Evolutionary conservation across 139 green algal species (phyloP).

Genomic region (Chlamydomonas sp.): DNA sequence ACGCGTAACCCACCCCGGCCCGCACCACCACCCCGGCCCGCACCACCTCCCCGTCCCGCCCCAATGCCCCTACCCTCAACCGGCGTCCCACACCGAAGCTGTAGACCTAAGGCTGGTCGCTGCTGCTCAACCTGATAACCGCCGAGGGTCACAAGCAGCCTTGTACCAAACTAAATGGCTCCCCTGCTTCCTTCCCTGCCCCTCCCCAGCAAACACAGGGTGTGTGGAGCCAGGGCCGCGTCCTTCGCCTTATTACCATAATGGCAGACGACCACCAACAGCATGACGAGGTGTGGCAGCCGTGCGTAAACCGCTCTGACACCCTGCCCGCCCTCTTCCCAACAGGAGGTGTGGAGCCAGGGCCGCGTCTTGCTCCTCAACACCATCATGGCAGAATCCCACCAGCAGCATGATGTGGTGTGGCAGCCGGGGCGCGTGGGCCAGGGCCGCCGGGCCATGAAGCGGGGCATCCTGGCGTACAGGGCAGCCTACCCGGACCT

Average conservation of each 20-base stretch:
- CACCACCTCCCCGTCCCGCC: too few relatives aligned
- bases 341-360: constrained; percentile 42
- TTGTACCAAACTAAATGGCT: too few relatives aligned
- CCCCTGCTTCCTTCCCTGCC: too few relatives aligned
- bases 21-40: too few relatives aligned
- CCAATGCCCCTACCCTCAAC: too few relatives aligned
- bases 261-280: constrained; percentile 49
- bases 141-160: too few relatives aligned
- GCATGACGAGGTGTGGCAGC: constrained; percentile 40
- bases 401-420: constrained; percentile 49
- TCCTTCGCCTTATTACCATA: constrained; percentile 35
- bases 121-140: too few relatives aligned
- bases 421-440: constrained; percentile 9
- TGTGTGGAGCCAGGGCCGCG: constrained; percentile 30
- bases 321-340: not conserved
- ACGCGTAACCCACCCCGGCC: too few relatives aligned
- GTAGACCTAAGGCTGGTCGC: too few relatives aligned
- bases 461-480: constrained; percentile 55
- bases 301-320: not conserved
- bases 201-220: not conserved
- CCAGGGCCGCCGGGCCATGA: constrained; percentile 39
- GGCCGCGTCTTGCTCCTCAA: constrained; percentile 41
- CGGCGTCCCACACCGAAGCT: too few relatives aligned
- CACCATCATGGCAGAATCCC: constrained; percentile 52
- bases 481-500: constrained; percentile 55